Evolutionary conservation across 2,329 filamentous ascomycete species (phyloP), one percentile per base, ranked within the genome.

Genomic region (Trichoderma koningiopsis): DNA sequence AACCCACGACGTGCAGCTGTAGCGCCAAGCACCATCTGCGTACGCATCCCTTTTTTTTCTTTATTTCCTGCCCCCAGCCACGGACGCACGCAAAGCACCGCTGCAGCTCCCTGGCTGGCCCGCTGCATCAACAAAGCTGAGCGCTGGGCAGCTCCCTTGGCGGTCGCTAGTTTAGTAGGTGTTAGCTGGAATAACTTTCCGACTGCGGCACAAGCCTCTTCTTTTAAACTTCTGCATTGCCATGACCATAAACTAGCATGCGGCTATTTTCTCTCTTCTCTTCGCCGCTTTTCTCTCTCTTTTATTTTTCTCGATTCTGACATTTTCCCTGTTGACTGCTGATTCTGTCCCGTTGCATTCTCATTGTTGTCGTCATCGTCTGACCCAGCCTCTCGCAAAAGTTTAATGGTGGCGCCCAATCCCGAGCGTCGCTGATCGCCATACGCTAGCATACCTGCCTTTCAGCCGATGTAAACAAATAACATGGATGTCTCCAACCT

Each of bases 1-100:
- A 65, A 56, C 49, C 53, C 43, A 24, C 56, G n/a, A 5, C 29
- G n/a, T 14, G 59, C 40, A 52, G 59, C 40, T n/a, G 59, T 62
- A 27, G 24, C 40, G 63, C 40, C 37, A 33, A 47, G 53, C 58
- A 31, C 55, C 33, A 13, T 49, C 35, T 49, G 47, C 47, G 47
- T 49, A 24, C 22, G 47, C 14, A 22, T 56, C 62, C 47, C 49
- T 57, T 43, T 56, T 49, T 14, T 8, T n/a, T 49, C 29, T 22
- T 40, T 49, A 5, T 24, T 29, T 37, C n/a, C 53, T 37, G 35
- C 64, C 53, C 53, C 35, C 24, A 24, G 13, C 55, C 76, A 73
- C 74, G 71, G 71, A 73, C 74, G 71, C 72, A 75, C 76, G 72
- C 73, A 74, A 61, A 68, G 71, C 72, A 74, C 74, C 72, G 68